Base-by-base conservation (phyloP, 2,329 filamentous ascomycete species). In the Fusarium tanahbumbuense region DNA sequence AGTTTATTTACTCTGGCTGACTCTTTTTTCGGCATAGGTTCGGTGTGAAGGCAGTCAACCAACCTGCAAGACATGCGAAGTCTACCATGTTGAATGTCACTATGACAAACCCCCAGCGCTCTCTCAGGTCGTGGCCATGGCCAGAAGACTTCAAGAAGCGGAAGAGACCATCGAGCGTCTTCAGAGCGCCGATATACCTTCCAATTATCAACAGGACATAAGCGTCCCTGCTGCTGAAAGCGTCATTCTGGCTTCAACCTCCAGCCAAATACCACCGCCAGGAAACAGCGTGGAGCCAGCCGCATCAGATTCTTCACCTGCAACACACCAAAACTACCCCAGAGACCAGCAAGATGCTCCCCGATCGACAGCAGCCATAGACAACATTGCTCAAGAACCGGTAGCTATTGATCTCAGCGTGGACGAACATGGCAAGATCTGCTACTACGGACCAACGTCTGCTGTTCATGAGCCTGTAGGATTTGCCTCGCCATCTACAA, bases 51-150 rank as follows among this genome's bases (percentile, higher is more conserved):
- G 56, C 15, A 25, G 56, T 16, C 49, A 59, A 10, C 56, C 56
- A 28, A 59, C 56, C 6, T 59, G 56, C 50, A 59, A 59, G 44
- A 59, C 56, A 45, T 56, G 56, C 49, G 56, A 59, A 3, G 41
- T 59, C 28, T 59, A 59, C 40, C 56, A 59, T 34, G 56, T 59
- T 23, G 56, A 56, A 22, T 59, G 56, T 15, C 56, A 12, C 9
- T 56, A 59, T 8, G 56, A 59, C 28, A 59, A 59, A 11, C 56
- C 48, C 6, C 56, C 49, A 2, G 48, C 49, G 3, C 48, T 59
- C 6, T 59, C 56, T 0, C 56, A 59, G 9, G 49, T 59, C 8
- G 49, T 59, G 1, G 56, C 56, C 22, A 59, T 59, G 56, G 56
- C 49, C 22, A 53, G 25, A 15, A 59, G 44, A 4, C 18, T 59